Percentiles rank a stretch among this genome's conserved stretches.
Conservation (phyloP, 768 basidiomycete species). For the Daedaleopsis sinensis region DNA sequence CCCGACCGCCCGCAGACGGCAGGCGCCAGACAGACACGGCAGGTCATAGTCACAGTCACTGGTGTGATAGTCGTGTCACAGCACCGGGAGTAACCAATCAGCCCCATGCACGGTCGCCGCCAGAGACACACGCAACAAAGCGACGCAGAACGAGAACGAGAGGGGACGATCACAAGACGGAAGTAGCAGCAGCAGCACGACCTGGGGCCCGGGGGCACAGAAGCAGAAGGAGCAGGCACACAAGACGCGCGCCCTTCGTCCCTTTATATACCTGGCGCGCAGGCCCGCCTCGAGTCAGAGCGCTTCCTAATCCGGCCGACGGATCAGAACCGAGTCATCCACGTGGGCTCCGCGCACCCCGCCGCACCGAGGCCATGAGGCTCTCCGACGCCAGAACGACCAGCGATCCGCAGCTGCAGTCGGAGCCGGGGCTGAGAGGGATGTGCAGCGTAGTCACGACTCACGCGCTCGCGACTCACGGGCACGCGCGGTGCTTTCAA, state of each 20-base stretch:
- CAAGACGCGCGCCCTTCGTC: too few species aligned
- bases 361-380: background rate
- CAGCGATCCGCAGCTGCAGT: background rate
- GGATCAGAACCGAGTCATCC: constrained; percentile 20
- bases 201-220: too few species aligned
- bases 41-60: background rate
- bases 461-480: too few species aligned
- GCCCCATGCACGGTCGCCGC: background rate
- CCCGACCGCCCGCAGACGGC: background rate
- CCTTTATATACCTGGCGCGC: constrained; percentile 7
- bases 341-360: constrained; percentile 8
- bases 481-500: too few species aligned
- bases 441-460: background rate
- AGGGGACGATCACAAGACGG: background rate
- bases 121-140: background rate
- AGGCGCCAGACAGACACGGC: background rate
- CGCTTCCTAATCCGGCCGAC: constrained; percentile 11
- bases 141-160: background rate
- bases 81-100: too few species aligned
- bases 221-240: too few species aligned
- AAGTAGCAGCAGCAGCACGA: background rate
- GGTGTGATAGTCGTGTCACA: background rate
- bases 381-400: background rate
- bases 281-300: constrained; percentile 15
- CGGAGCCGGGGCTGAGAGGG: background rate